phyloP scores from a whole-genome alignment of 108 stramenopile species.

The Fistulifera pelliculosa region DNA sequence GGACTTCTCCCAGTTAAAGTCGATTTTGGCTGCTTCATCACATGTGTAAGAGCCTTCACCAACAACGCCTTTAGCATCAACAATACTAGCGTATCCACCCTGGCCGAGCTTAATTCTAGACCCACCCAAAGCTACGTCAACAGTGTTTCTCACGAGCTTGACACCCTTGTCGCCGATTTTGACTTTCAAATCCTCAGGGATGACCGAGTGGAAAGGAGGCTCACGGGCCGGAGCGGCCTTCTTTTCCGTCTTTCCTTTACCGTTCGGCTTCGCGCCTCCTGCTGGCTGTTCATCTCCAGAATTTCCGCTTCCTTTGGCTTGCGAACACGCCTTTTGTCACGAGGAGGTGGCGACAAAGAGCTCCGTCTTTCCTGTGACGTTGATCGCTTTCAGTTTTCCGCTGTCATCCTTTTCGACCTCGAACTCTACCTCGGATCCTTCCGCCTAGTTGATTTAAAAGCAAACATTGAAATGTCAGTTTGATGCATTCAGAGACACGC shows the following conservation, averaged over 20 bases:
- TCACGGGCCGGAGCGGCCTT: slow-evolving; percentile 1
- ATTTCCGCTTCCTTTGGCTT: background rate
- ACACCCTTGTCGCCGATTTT: slow-evolving; percentile 5
- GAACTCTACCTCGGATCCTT: slow-evolving; percentile 45
- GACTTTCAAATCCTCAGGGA: slow-evolving; percentile 2
- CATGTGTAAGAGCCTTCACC: slow-evolving; percentile 63
- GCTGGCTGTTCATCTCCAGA: background rate
- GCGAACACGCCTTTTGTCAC: slow-evolving; percentile 1
- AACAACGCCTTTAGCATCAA: slow-evolving; percentile 42
- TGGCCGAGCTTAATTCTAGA: slow-evolving; percentile 10
- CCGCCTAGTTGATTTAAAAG: too few relatives aligned
- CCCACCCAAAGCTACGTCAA: slow-evolving; percentile 9
- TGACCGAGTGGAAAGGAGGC: slow-evolving; percentile 5
- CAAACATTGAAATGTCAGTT: slow-evolving; percentile 1
- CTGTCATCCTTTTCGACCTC: slow-evolving; percentile 53
- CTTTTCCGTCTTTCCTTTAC: slow-evolving; percentile 1
- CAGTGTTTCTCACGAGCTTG: background rate
- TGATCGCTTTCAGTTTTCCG: slow-evolving; percentile 62
- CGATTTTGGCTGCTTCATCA: slow-evolving; percentile 22
- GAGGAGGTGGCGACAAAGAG: slow-evolving; percentile 14
- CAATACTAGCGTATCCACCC: slow-evolving; percentile 43
- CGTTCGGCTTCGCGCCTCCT: background rate
- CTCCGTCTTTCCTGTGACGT: slow-evolving; percentile 63
- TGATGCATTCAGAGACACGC: background rate
- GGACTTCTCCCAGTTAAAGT: slow-evolving; percentile 45